Evolutionary conservation across 305 asterid species (phyloP), one percentile per base, ranked within the genome.

Genomic region (Solanum aculeatissimum): DNA sequence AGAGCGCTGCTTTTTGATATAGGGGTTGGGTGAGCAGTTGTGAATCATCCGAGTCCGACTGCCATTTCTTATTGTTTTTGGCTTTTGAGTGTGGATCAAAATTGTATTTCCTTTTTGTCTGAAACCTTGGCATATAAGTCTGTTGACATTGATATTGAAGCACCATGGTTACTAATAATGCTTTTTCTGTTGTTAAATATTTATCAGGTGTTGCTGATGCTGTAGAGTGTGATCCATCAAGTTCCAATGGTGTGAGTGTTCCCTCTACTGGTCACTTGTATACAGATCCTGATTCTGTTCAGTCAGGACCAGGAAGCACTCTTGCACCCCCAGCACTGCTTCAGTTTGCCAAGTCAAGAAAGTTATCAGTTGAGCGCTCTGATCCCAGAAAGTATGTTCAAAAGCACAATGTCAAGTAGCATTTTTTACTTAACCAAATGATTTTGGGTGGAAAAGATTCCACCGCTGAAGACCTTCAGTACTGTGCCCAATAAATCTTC

Each of bases 271-370:
- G 90, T 84, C 95, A 89, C 87, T 91, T 97, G 49, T 88, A 85
- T 89, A 94, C 92, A 77, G 99, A 93, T 81, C 97, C 99, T 71
- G 99, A 93, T 60, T 90, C 90, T 86, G 86, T 86, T 81, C 99
- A 91, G 89, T 88, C 97, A 81, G 85, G 93, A 89, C 91, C 99
- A 86, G 97, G 91, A 89, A 93, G 89, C 95, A 94, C 86, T 86
- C 83, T 90, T 74, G 82, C 95, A 51, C 91, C 96, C 80, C 92
- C 95, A 35, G 91, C 98, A n/a, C 83, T 94, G 88, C 93, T 94
- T 65, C 99, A 95, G 88, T 95, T 93, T 90, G 97, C 99, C 13
- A 97, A 97, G 89, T 89, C 98, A 40, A 90, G 99, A 86, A 97
- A 95, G 91, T 89, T 95, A 89, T 94, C 99, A 83, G 86, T 84